These are phyloP conservation scores for Dendrobium officinale DNA, from an alignment of 106 monocot species.

Conservation along the genomic window DNA sequence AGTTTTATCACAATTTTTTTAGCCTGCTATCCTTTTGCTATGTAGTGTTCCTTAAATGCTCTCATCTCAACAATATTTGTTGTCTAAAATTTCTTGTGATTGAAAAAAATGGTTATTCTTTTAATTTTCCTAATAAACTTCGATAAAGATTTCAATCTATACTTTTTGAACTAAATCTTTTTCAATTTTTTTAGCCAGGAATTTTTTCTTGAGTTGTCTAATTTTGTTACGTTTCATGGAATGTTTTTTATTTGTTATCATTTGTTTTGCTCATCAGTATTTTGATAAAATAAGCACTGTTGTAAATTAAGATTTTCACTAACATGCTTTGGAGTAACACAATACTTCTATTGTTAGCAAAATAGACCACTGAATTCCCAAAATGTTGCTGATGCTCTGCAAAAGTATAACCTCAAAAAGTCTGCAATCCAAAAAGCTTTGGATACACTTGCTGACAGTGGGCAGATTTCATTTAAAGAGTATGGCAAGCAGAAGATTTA, in stretches of 20 bases:
- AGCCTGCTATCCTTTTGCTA: not conserved
- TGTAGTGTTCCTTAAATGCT: too few species aligned
- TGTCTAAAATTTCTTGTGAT: not conserved
- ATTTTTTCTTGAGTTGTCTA: not conserved
- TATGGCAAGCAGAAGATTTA: constrained; percentile 97
- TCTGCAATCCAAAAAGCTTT: constrained; percentile 85
- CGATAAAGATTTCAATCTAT: not conserved
- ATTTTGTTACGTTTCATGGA: not conserved
- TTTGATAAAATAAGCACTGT: not conserved
- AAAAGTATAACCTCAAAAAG: constrained; percentile 92
- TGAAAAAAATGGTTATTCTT: not conserved
- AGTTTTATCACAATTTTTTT: not conserved
- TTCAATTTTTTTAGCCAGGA: not conserved
- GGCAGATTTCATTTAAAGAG: constrained; percentile 91
- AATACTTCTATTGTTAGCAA: constrained; percentile 46
- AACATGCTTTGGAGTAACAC: not conserved
- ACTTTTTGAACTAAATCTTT: not conserved
- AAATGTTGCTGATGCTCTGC: constrained; percentile 92
- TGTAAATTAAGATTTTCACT: not conserved
- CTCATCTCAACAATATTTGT: too few species aligned
- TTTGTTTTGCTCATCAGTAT: not conserved
- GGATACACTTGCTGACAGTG: constrained; percentile 62
- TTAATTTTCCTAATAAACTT: not conserved
- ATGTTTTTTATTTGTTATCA: not conserved
- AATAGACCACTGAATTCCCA: constrained; percentile 88